Conservation (phyloP, 331 rosid species). For the Malus hybrid region DNA sequence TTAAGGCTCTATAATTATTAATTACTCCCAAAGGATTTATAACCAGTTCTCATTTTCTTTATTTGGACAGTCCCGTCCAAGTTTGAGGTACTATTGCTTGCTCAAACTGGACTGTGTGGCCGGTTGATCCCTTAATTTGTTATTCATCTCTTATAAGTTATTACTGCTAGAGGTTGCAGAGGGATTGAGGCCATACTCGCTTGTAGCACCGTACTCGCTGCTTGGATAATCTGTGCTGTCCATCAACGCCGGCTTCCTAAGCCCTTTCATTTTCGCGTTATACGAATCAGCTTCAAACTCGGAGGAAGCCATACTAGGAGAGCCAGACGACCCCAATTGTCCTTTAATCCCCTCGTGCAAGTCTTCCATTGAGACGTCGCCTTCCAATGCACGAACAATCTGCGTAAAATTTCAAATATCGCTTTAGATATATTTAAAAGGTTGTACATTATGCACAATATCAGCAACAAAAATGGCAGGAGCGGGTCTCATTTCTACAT, state of each 20-base stretch:
- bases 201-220: conserved; percentile 58
- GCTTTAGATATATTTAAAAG: background rate
- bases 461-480: background rate
- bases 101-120: background rate
- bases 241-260: conserved; percentile 32
- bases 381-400: conserved; percentile 77
- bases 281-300: conserved; percentile 37
- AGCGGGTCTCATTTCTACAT: too few species aligned
- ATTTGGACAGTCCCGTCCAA: background rate
- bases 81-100: background rate
- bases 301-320: background rate
- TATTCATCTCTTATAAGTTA: conserved; percentile 18
- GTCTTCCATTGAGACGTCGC: conserved; percentile 61
- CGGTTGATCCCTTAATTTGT: background rate
- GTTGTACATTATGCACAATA: background rate
- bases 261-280: conserved; percentile 48
- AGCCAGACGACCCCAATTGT: conserved; percentile 4
- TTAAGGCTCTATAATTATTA: too few species aligned
- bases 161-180: conserved; percentile 38
- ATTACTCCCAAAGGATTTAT: background rate
- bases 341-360: conserved; percentile 43
- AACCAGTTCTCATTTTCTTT: background rate
- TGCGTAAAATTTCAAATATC: conserved; percentile 1
- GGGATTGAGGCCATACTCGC: conserved; percentile 49
- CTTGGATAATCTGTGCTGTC: conserved; percentile 30